Conservation (phyloP, 1,139 yeast genomes). For the Zygoascus sp. region DNA sequence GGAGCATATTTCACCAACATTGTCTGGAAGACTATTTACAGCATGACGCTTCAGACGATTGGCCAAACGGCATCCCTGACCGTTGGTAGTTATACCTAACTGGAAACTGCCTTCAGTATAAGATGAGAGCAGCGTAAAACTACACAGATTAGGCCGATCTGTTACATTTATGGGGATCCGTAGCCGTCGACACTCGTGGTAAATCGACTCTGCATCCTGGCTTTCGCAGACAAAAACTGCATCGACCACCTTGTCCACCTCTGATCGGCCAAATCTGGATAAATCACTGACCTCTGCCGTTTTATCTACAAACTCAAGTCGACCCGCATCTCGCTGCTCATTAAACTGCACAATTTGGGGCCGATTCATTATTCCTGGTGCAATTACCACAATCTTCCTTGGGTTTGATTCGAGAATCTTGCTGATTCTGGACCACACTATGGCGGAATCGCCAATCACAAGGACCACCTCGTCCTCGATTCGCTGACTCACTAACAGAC, state of each 20-base stretch:
- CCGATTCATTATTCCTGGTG: constrained; percentile 12
- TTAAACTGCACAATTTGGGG: constrained; percentile 1
- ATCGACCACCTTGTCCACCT: constrained; percentile 64
- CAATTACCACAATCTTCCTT: constrained; percentile 45
- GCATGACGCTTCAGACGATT: constrained; percentile 74
- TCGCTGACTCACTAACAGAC: constrained; percentile 48
- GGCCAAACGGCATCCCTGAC: constrained; percentile 87
- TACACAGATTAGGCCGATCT: constrained; percentile 66
- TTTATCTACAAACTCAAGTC: background rate
- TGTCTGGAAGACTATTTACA: constrained; percentile 56
- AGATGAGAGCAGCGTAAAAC: constrained; percentile 74
- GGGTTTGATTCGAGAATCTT: constrained; percentile 56
- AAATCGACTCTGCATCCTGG: constrained; percentile 38
- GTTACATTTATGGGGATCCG: constrained; percentile 81
- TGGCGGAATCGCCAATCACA: constrained; percentile 54
- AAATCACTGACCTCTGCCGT: constrained; percentile 27
- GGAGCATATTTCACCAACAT: constrained; percentile 64
- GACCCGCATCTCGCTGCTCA: background rate
- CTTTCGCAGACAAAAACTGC: constrained; percentile 44
- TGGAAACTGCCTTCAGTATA: constrained; percentile 70
- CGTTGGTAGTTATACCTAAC: constrained; percentile 78
- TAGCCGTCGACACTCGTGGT: constrained; percentile 45
- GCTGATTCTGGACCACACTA: constrained; percentile 49
- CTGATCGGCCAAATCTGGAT: constrained; percentile 54
- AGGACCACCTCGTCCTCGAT: constrained; percentile 55